A percentile compares a stretch with the other conserved stretches of the same genome.
phyloP scores from a whole-genome alignment of 2,329 filamentous ascomycete species.

The Colletotrichum sp. region DNA sequence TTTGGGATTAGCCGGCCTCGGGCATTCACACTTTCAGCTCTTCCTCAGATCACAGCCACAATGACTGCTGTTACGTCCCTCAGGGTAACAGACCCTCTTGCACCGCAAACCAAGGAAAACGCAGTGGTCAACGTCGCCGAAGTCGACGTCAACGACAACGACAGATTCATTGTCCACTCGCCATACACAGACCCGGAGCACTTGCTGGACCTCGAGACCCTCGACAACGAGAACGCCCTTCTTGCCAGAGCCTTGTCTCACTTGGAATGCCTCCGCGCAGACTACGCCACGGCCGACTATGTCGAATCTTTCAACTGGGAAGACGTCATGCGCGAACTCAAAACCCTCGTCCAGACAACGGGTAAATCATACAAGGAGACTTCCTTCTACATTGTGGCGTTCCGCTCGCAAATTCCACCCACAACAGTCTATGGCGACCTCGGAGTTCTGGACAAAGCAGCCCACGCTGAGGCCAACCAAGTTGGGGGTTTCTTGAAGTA shows the following conservation, averaged over 20 bases:
- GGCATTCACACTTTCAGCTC: background rate
- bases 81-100: conserved; percentile 2
- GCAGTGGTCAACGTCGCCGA: conserved; percentile 3
- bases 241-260: conserved; percentile 74
- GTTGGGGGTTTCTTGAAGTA: conserved; percentile 83
- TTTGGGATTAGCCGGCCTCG: background rate
- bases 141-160: conserved; percentile 5
- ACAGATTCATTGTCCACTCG: conserved; percentile 66
- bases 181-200: conserved; percentile 77
- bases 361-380: conserved; percentile 64
- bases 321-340: conserved; percentile 64
- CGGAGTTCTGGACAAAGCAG: conserved; percentile 75
- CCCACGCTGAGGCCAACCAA: conserved; percentile 79
- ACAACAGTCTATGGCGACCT: conserved; percentile 68
- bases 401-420: conserved; percentile 75
- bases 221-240: conserved; percentile 70
- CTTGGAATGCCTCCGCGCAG: conserved; percentile 65
- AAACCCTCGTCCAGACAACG: conserved; percentile 50
- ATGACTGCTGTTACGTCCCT: conserved; percentile 13
- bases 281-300: conserved; percentile 82
- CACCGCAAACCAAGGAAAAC: conserved; percentile 8
- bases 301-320: conserved; percentile 78
- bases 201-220: conserved; percentile 72
- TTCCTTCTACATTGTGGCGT: conserved; percentile 84
- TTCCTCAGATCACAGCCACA: background rate